Base-by-base conservation (phyloP, 768 basidiomycete species). In the Sutorius australiensis region DNA sequence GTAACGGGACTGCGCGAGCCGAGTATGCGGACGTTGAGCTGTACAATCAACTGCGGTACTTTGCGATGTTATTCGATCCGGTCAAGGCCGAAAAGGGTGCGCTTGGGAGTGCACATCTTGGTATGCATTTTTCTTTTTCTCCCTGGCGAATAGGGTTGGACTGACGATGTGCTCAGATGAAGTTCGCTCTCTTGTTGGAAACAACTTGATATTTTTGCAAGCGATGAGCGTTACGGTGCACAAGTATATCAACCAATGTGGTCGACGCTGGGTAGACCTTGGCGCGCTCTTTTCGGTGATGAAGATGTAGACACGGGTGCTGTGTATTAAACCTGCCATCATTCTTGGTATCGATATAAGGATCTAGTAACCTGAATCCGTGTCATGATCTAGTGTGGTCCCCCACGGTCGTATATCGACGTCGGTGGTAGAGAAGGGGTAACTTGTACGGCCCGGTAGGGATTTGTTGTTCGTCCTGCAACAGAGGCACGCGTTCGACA, bases 1-100 rank as follows among this genome's bases (percentile, higher is more conserved):
- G 68, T 47, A 33, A 0, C 0, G 61, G 61, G 0, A 51, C 5
- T 10, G 55, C 30, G 1, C 54, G 33, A 37, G 50, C 54, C 10
- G 67, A 98, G 89, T 98, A 95, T 67, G 78, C 87, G 33, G 94
- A 98, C 65, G 73, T 78, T 9, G 80, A 84, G 59, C 73, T 99
- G 36, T 98, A 98, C 70, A 90, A 89, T 57, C 97, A 99, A 68
- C 76, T 98, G 32, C 73, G 93, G 42, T 98, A 86, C 73, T 95
- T 85, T 70, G 70, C 75, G 32, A 84, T 79, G 55, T 74, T 98
- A 6, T 95, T 99, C 63, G 83, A 95, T 62, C 66, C 70, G 1
- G 78, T 86, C 16, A 87, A 83, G 62, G 85, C 81, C 11, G 56
- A 79, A 19, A 80, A 79, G 40, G 69, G 75, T 1, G 75, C 80